Percentiles rank a stretch among this genome's conserved stretches.
Conservation (phyloP, 495 filamentous ascomycete genomes). For the Penicillium longicatenatum region DNA sequence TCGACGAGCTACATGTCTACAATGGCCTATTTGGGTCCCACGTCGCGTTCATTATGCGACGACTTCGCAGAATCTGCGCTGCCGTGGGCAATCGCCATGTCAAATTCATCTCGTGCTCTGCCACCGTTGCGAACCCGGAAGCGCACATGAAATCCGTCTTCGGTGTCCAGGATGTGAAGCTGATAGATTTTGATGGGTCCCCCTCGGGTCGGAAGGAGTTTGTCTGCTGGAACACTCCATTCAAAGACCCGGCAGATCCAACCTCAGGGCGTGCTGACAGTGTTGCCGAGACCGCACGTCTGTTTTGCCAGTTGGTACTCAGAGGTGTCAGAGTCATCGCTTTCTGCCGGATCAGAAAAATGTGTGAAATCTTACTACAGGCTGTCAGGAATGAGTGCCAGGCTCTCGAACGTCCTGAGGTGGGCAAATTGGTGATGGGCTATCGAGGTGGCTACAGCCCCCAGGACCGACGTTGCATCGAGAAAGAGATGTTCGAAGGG, state of each 20-base stretch:
- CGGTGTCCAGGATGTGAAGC: constrained; percentile 73
- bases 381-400: constrained; percentile 79
- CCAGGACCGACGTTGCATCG: constrained; percentile 87
- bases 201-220: constrained; percentile 95
- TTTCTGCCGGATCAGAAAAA: constrained; percentile 83
- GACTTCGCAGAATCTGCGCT: constrained; percentile 84
- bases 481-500: constrained; percentile 96
- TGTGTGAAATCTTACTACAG: constrained; percentile 82
- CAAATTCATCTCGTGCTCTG: constrained; percentile 95
- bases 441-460: constrained; percentile 96
- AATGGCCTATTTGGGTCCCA: constrained; percentile 94
- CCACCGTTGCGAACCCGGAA: constrained; percentile 92
- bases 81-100: constrained; percentile 87
- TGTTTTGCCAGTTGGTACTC: constrained; percentile 89
- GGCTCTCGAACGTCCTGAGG: constrained; percentile 69
- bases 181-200: constrained; percentile 91
- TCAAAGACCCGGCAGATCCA: constrained; percentile 85
- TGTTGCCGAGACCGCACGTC: constrained; percentile 77
- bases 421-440: constrained; percentile 82
- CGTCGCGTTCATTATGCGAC: constrained; percentile 91
- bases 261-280: constrained; percentile 82
- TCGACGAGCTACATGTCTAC: constrained; percentile 93
- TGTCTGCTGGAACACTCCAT: constrained; percentile 97
- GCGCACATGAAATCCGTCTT: constrained; percentile 94
- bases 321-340: constrained; percentile 91